Base-by-base conservation (phyloP, 2,329 filamentous ascomycete species). In the Phaeosphaeria sp. region DNA sequence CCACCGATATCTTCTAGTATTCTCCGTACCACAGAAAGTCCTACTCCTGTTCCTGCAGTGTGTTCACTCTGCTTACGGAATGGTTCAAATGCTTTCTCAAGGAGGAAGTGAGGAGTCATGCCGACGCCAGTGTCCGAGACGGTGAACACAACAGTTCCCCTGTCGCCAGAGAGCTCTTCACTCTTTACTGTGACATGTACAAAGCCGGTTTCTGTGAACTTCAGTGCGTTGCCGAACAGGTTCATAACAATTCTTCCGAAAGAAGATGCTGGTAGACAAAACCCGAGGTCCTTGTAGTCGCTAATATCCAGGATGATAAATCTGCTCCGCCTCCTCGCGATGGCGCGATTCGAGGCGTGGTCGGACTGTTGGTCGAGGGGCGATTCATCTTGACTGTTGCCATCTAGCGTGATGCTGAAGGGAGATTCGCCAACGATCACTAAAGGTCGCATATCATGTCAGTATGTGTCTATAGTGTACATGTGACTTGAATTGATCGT, bases 211-310 rank as follows among this genome's bases (percentile, higher is more conserved):
- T 68, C 50, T 0, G 73, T 74, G 43, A 69, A 75, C 36, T 75
- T 75, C 21, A 75, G 27, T 1, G 73, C 64, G 47, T 75, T 75
- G 3, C 70, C 70, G 18, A 74, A 60, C 3, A 74, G 49, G 43
- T 75, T 60, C 68, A 74, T 72, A 2, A 75, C 54, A 24, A 74
- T 65, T 36, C 73, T 48, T 40, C 63, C 64, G 60, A 65, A 73
- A 7, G 67, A 61, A 1, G 72, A 70, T 2, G 61, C 55, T 0
- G 83, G 76, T 13, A 72, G 36, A 4, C 47, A 64, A 15, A 81
- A 80, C 8, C 66, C 62, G 78, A 82, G 83, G 18, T 62, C 59
- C 6, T 57, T 36, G 24, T 63, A 55, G 21, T 65, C 56, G 3
- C 33, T 56, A 15, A 71, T 53, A 7, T 71, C 68, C 8, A 69